Conservation (phyloP, 192 early-diverging fungal species). For the Gonapodya sp. region DNA sequence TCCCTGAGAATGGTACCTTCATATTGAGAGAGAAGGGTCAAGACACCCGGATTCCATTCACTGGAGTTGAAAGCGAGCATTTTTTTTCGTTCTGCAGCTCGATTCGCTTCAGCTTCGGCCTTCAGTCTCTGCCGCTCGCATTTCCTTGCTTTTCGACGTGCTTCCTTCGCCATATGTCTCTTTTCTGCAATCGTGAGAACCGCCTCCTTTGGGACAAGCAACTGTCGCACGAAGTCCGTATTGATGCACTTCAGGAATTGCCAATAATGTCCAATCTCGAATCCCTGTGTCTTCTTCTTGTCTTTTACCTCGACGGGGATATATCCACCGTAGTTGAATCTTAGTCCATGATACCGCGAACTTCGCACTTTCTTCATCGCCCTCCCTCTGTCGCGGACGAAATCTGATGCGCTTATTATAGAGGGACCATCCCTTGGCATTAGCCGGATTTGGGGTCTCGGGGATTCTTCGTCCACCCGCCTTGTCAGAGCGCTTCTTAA, state of each 20-base stretch:
- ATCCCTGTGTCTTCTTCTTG: conserved; percentile 15
- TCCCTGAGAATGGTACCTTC: background rate
- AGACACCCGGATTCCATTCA: background rate
- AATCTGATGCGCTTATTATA: conserved; percentile 26
- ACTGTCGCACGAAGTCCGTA: conserved; percentile 23
- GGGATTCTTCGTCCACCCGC: conserved; percentile 11
- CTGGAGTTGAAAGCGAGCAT: background rate
- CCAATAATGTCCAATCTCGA: conserved; percentile 15
- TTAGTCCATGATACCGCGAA: conserved; percentile 32
- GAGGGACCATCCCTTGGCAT: conserved; percentile 20
- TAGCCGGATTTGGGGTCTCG: conserved; percentile 9
- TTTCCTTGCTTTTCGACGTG: conserved; percentile 13
- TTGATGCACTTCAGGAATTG: conserved; percentile 21
- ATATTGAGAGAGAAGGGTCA: background rate
- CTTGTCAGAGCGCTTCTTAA: background rate
- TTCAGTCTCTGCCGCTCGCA: background rate
- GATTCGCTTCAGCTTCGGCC: background rate
- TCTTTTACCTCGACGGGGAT: conserved; percentile 31
- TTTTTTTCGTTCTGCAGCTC: background rate
- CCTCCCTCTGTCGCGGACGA: conserved; percentile 25
- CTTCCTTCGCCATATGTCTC: conserved; percentile 2
- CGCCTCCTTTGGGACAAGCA: conserved; percentile 28
- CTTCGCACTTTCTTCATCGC: conserved; percentile 37
- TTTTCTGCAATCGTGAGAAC: background rate
- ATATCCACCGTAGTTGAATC: conserved; percentile 49